These are phyloP conservation scores for Angophora floribunda DNA, from an alignment of 345 rosid genomes.

Conservation along the genomic window DNA sequence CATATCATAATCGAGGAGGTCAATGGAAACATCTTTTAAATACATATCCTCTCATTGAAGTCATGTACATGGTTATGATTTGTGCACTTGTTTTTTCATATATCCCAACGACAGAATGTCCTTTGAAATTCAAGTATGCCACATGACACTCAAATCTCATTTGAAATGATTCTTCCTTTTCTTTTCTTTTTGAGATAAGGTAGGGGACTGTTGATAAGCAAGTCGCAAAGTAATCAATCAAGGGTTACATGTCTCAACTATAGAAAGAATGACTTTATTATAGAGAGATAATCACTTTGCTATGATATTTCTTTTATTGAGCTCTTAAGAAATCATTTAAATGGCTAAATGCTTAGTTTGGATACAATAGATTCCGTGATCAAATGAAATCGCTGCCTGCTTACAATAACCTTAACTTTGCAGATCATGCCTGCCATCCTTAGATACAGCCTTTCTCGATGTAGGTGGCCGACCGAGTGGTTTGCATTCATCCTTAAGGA, in stretches of 20 bases:
- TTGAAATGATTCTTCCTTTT: background rate
- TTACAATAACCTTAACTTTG: background rate
- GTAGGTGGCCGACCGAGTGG: background rate
- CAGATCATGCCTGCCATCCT: background rate
- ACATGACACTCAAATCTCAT: background rate
- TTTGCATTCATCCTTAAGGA: background rate
- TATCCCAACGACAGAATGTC: background rate
- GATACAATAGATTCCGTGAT: background rate
- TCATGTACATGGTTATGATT: background rate
- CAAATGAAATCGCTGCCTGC: accelerated
- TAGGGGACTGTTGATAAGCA: background rate
- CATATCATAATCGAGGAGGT: background rate
- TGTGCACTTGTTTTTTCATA: background rate
- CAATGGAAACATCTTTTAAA: background rate
- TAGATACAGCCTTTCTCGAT: background rate
- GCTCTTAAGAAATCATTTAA: too few species aligned
- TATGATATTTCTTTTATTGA: background rate
- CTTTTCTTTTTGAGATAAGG: accelerated
- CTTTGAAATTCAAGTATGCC: background rate
- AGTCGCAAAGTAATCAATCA: background rate
- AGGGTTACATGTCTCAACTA: background rate
- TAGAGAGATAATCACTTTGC: background rate
- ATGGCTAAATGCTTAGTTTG: background rate
- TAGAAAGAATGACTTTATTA: background rate
- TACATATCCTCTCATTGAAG: background rate